A percentile compares a stretch with the other conserved stretches of the same genome.
phyloP scores from a whole-genome alignment of 2,329 filamentous ascomycete genomes.

The Xylaria sp. region DNA sequence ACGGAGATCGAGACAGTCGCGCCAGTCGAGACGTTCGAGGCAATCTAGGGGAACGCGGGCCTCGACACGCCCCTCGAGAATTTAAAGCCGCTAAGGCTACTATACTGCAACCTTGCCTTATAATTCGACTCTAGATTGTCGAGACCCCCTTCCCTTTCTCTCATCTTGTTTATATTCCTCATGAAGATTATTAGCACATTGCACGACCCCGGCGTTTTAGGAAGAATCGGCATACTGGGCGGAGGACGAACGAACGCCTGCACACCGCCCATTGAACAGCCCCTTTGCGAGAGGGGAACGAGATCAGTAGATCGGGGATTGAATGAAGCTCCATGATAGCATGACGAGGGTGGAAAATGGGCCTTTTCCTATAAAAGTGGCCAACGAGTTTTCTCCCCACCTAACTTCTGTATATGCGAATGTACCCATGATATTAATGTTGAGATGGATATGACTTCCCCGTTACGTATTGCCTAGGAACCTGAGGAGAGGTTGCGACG shows the following conservation, averaged over 20 bases:
- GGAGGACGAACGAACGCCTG: background rate
- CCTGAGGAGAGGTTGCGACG: background rate
- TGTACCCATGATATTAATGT: slow-evolving; percentile 24
- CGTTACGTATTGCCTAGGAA: background rate
- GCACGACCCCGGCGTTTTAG: slow-evolving; percentile 38
- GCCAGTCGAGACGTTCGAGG: slow-evolving; percentile 37
- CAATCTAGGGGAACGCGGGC: slow-evolving; percentile 37
- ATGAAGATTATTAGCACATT: slow-evolving; percentile 26
- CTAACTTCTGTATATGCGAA: slow-evolving; percentile 26
- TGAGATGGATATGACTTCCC: slow-evolving; percentile 17
- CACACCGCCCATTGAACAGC: slow-evolving; percentile 2
- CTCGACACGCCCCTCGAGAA: slow-evolving; percentile 33
- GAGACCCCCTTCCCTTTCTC: background rate
- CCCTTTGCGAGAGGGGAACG: background rate
- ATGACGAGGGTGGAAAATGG: slow-evolving; percentile 20
- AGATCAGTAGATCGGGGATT: background rate
- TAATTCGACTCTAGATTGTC: background rate
- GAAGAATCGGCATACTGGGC: slow-evolving; percentile 14
- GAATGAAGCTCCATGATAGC: slow-evolving; percentile 17
- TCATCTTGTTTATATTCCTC: slow-evolving; percentile 28
- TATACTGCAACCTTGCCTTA: background rate
- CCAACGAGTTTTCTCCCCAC: background rate
- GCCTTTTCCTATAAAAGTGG: background rate
- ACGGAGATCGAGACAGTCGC: slow-evolving; percentile 39
- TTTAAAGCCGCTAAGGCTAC: background rate